These are phyloP conservation scores for Cyclotella atomus DNA, from an alignment of 108 stramenopile species.

Conservation along the genomic window DNA sequence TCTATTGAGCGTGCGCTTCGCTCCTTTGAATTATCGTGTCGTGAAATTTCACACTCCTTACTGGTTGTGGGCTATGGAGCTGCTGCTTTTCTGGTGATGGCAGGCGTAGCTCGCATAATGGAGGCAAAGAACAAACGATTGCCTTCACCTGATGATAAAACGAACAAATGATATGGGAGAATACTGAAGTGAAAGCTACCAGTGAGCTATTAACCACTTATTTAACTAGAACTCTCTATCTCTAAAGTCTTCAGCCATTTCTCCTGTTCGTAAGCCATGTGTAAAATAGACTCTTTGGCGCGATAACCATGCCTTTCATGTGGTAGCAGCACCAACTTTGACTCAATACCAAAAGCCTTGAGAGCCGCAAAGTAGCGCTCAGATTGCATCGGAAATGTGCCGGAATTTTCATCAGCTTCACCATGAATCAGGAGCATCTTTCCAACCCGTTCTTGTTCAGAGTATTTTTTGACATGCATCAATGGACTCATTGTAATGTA, in stretches of 20 bases:
- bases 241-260: slow-evolving; percentile 51
- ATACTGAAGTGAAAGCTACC: too few species aligned
- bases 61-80: slow-evolving; percentile 12
- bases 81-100: slow-evolving; percentile 24
- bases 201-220: too few species aligned
- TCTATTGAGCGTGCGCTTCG: slow-evolving; percentile 19
- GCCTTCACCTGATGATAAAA: too few species aligned
- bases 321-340: slow-evolving; percentile 50
- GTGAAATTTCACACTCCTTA: slow-evolving; percentile 8
- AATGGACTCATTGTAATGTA: slow-evolving; percentile 57
- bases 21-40: slow-evolving; percentile 20
- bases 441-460: slow-evolving; percentile 46
- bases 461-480: slow-evolving; percentile 57
- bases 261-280: slow-evolving; percentile 60
- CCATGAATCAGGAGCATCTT: slow-evolving; percentile 57
- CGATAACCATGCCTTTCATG: slow-evolving; percentile 54
- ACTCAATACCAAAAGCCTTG: slow-evolving; percentile 60
- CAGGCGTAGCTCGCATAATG: slow-evolving; percentile 11
- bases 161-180: too few species aligned
- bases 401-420: slow-evolving; percentile 52
- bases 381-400: slow-evolving; percentile 53
- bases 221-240: background rate
- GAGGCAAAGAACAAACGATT: slow-evolving; percentile 1
- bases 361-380: slow-evolving; percentile 57
- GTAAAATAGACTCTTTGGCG: slow-evolving; percentile 51